These are phyloP conservation scores for Stephania cephalantha DNA, from an alignment of 164 flowering plant species.

Conservation along the genomic window DNA sequence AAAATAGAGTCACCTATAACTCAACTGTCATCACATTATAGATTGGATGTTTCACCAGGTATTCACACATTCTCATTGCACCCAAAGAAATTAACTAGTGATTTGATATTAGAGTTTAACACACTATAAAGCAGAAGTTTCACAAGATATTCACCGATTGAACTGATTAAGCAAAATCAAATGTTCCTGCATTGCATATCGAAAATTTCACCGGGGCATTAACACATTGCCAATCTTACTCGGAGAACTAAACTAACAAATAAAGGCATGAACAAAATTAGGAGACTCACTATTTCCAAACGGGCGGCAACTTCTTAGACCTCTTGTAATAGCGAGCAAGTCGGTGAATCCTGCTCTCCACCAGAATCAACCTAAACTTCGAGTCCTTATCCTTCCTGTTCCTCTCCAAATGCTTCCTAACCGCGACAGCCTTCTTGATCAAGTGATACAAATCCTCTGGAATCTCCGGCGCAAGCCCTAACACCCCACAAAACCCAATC, in stretches of 20 bases:
- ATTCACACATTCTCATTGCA: too few species aligned
- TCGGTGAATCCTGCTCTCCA: conserved; percentile 95
- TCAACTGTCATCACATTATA: too few species aligned
- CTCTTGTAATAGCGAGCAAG: conserved; percentile 96
- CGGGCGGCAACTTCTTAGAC: conserved; percentile 90
- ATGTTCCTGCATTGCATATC: too few species aligned
- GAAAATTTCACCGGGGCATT: too few species aligned
- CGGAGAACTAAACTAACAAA: background rate
- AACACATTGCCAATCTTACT: background rate
- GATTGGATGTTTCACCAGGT: too few species aligned
- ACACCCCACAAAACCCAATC: background rate
- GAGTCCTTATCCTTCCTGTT: conserved; percentile 97
- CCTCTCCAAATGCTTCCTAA: conserved; percentile 89
- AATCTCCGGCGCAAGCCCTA: conserved; percentile 89
- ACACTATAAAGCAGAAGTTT: too few species aligned
- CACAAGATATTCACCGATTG: too few species aligned
- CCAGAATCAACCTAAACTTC: conserved; percentile 81
- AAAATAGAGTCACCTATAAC: too few species aligned
- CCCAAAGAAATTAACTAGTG: too few species aligned
- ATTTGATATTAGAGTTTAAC: too few species aligned
- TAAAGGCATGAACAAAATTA: background rate
- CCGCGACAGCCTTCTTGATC: conserved; percentile 91
- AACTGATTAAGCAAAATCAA: too few species aligned
- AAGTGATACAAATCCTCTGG: conserved; percentile 89
- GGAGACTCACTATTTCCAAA: conserved; percentile 79